Conservation (phyloP, 768 basidiomycete species). For the Amanita rimosa region DNA sequence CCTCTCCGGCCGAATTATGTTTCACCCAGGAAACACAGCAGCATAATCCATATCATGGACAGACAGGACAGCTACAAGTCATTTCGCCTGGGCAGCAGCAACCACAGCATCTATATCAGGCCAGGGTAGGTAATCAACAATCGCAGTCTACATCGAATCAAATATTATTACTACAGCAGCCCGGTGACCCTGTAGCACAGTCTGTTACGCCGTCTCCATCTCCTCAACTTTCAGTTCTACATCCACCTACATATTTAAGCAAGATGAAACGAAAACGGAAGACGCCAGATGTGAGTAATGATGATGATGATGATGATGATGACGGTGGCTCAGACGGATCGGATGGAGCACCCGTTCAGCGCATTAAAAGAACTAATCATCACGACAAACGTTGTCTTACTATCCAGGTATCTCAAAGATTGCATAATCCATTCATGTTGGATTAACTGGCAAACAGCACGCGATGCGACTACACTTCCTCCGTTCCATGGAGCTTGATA, state of each 20-base stretch:
- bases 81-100: neutral
- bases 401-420: conserved; percentile 39
- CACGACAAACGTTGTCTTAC: conserved; percentile 59
- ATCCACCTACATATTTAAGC: conserved; percentile 4
- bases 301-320: conserved; percentile 18
- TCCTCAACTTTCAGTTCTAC: conserved; percentile 13
- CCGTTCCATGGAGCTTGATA: conserved; percentile 42
- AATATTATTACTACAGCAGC: conserved; percentile 1
- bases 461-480: conserved; percentile 63
- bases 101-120: conserved; percentile 2
- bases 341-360: conserved; percentile 8
- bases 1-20: conserved; percentile 2
- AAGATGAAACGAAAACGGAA: conserved; percentile 17
- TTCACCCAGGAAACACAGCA: neutral
- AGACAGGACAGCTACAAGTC: neutral
- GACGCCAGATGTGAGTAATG: conserved; percentile 19
- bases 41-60: neutral
- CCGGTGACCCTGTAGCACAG: conserved; percentile 12
- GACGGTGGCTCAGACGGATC: conserved; percentile 19
- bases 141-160: conserved; percentile 9
- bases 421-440: neutral
- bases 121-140: conserved; percentile 11
- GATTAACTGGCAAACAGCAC: conserved; percentile 27
- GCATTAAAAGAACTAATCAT: conserved; percentile 38
- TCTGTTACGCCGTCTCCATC: conserved; percentile 22